Evolutionary conservation across 2,329 filamentous ascomycete genomes (phyloP).

Genomic region (Basipetospora chlamydospora): DNA sequence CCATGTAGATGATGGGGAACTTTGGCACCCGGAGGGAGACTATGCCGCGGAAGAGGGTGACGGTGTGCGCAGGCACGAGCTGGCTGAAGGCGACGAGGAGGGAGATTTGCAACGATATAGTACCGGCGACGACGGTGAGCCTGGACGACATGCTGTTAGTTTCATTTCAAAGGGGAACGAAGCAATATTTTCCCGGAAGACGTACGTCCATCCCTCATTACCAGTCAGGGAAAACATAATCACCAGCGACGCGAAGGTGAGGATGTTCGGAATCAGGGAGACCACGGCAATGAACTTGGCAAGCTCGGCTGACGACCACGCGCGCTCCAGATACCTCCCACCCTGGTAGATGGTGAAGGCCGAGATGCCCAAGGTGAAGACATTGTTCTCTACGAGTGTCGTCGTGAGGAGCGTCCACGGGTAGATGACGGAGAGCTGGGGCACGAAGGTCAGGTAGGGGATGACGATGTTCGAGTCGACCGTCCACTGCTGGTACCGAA

Average conservation of each 20-base stretch:
- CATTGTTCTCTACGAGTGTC: conserved; percentile 81
- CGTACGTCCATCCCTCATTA: conserved; percentile 55
- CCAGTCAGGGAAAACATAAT: conserved; percentile 57
- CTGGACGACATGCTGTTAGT: conserved; percentile 27
- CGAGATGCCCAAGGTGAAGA: conserved; percentile 71
- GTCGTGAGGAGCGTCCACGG: conserved; percentile 87
- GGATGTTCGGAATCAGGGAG: conserved; percentile 63
- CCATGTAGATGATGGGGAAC: conserved; percentile 59
- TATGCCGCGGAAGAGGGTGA: conserved; percentile 79
- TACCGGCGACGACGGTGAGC: conserved; percentile 71
- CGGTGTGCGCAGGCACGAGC: conserved; percentile 90
- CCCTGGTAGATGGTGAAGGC: conserved; percentile 75
- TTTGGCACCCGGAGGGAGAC: conserved; percentile 73
- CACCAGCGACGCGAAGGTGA: conserved; percentile 60
- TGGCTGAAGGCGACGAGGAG: conserved; percentile 98
- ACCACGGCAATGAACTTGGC: conserved; percentile 75
- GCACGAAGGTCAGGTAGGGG: conserved; percentile 78
- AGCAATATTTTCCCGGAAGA: conserved; percentile 12
- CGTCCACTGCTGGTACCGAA: conserved; percentile 58
- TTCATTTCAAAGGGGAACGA: not conserved
- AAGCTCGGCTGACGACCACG: conserved; percentile 86
- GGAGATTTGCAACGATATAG: conserved; percentile 75
- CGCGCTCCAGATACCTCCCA: conserved; percentile 85
- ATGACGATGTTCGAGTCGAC: conserved; percentile 52
- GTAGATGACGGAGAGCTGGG: conserved; percentile 68